A percentile compares a stretch with the other conserved stretches of the same genome.
Conservation (phyloP, 305 asterid genomes). For the Fraxinus angustifolia region DNA sequence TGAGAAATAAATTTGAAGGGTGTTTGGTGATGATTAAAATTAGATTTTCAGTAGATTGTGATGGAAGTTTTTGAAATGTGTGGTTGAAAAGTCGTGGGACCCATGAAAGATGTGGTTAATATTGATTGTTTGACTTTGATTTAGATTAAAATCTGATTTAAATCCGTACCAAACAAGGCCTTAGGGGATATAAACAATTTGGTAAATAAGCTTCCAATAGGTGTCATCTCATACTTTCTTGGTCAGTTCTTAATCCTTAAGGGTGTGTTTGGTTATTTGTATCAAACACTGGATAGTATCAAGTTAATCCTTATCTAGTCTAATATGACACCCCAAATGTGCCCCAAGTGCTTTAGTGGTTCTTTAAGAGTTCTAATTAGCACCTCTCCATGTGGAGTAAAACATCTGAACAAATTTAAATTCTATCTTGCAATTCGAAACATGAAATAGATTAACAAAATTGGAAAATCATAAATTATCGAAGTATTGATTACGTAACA, state of each 20-base stretch:
- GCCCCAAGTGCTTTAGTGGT: background rate
- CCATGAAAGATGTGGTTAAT: too few species aligned
- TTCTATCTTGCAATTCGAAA: background rate
- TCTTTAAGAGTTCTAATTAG: background rate
- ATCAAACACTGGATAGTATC: background rate
- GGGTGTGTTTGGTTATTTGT: background rate
- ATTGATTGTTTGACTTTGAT: too few species aligned
- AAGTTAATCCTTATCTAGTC: background rate
- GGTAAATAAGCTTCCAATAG: background rate
- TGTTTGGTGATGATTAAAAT: too few species aligned
- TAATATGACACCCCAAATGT: background rate
- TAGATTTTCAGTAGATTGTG: too few species aligned
- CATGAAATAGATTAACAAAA: background rate
- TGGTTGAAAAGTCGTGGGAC: too few species aligned
- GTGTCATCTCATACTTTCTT: background rate
- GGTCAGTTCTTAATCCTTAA: background rate
- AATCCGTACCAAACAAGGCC: too few species aligned
- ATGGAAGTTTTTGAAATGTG: too few species aligned
- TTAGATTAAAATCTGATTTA: too few species aligned
- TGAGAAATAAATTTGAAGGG: background rate
- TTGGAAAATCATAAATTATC: background rate
- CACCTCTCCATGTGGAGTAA: background rate
- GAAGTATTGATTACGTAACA: background rate
- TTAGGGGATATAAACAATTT: background rate
- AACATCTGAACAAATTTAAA: background rate